Conservation (phyloP, 2,329 filamentous ascomycete species). For the Alternaria sp. region DNA sequence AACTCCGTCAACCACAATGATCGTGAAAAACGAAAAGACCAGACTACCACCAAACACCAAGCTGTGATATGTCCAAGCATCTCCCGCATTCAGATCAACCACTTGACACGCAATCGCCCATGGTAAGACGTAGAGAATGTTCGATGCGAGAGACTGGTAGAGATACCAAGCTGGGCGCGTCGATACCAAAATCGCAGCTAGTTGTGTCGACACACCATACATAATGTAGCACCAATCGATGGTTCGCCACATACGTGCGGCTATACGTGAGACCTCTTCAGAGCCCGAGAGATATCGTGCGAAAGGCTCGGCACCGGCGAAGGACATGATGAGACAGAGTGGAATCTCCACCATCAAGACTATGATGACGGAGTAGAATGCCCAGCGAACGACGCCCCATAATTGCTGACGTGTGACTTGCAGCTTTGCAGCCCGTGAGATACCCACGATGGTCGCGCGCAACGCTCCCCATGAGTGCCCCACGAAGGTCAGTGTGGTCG, state of each 20-base stretch:
- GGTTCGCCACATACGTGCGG: slow-evolving; percentile 68
- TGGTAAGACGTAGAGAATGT: slow-evolving; percentile 71
- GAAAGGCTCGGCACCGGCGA: slow-evolving; percentile 65
- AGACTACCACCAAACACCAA: slow-evolving; percentile 72
- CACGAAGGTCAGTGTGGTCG: slow-evolving; percentile 68
- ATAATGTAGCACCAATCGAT: slow-evolving; percentile 70
- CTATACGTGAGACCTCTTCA: slow-evolving; percentile 64
- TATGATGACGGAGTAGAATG: slow-evolving; percentile 59
- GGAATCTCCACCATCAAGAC: slow-evolving; percentile 67
- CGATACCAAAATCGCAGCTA: slow-evolving; percentile 69
- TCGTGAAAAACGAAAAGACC: slow-evolving; percentile 68
- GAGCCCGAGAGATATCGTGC: slow-evolving; percentile 67
- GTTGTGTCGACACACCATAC: slow-evolving; percentile 69
- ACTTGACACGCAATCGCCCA: slow-evolving; percentile 69
- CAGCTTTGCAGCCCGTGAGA: slow-evolving; percentile 13
- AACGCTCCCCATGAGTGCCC: slow-evolving; percentile 70
- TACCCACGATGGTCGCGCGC: slow-evolving; percentile 44
- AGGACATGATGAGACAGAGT: slow-evolving; percentile 66
- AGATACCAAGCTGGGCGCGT: slow-evolving; percentile 72
- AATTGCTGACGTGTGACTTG: slow-evolving; percentile 40
- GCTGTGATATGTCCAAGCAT: slow-evolving; percentile 72
- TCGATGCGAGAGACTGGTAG: slow-evolving; percentile 69
- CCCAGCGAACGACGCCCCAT: slow-evolving; percentile 58
- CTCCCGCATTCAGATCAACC: slow-evolving; percentile 46
- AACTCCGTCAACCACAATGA: slow-evolving; percentile 57